These are phyloP conservation scores for Eimeria sp. DNA, from an alignment of 169 alveolate species.

Conservation along the genomic window DNA sequence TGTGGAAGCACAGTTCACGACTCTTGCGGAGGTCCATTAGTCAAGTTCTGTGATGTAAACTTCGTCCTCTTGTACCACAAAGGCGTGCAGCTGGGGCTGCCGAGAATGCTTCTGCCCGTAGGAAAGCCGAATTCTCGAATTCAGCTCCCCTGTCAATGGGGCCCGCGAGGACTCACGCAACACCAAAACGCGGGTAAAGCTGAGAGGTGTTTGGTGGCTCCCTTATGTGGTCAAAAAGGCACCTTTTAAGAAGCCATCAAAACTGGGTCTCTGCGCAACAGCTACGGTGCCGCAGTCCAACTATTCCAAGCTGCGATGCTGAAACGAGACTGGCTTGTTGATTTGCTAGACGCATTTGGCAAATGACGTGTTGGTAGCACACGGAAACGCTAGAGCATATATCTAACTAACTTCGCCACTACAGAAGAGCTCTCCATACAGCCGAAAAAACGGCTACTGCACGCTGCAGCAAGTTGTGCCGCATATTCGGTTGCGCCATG, in stretches of 20 bases:
- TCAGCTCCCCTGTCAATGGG: constrained; percentile 9
- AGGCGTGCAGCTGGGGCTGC: constrained; percentile 38
- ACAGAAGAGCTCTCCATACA: background rate
- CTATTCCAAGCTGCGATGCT: background rate
- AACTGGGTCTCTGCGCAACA: background rate
- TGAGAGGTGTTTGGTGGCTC: background rate
- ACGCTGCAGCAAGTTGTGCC: background rate
- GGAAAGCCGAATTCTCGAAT: constrained; percentile 24
- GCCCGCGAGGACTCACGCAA: background rate
- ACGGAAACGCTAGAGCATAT: background rate
- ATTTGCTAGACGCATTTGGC: background rate
- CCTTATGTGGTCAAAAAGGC: background rate
- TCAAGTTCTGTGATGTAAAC: background rate
- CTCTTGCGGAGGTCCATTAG: background rate
- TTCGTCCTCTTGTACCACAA: background rate
- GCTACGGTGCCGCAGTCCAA: background rate
- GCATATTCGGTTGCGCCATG: background rate
- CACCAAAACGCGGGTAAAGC: constrained; percentile 25
- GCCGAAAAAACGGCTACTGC: background rate
- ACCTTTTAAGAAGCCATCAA: background rate
- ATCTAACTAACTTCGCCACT: background rate
- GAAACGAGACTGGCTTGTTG: background rate
- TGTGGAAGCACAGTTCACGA: background rate
- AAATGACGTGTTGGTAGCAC: background rate
- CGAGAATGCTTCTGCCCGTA: constrained; percentile 51